phyloP scores from a whole-genome alignment of 1,284 basidiomycete genomes.

The Fomitopsis schrenkii region DNA sequence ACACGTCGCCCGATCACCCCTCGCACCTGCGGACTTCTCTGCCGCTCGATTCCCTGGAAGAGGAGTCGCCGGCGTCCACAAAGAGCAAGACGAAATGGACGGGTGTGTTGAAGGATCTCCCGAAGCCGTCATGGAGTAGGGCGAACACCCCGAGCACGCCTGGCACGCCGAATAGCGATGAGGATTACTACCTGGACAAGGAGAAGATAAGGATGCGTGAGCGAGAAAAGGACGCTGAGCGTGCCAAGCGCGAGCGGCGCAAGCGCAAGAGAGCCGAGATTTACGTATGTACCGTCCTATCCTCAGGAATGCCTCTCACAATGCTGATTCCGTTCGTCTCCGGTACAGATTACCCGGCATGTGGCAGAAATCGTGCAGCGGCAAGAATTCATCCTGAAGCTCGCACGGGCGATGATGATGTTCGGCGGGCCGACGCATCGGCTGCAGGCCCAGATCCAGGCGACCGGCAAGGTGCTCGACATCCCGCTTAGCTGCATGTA shows the following conservation, averaged over 20 bases:
- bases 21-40: constrained; percentile 12
- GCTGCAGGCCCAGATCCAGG: constrained; percentile 82
- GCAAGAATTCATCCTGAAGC: constrained; percentile 89
- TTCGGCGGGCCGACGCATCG: constrained; percentile 91
- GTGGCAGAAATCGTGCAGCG: constrained; percentile 84
- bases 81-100: constrained; percentile 26
- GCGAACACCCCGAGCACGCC: constrained; percentile 20
- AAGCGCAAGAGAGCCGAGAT: constrained; percentile 77
- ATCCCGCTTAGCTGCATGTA: constrained; percentile 84
- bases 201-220: constrained; percentile 17
- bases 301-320: background rate
- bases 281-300: constrained; percentile 47
- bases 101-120: constrained; percentile 31
- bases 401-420: constrained; percentile 92
- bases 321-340: background rate
- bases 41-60: constrained; percentile 6
- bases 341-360: constrained; percentile 77
- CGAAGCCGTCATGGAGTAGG: constrained; percentile 21
- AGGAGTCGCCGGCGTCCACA: constrained; percentile 6
- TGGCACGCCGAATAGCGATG: constrained; percentile 19
- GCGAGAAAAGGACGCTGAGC: constrained; percentile 24
- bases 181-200: constrained; percentile 22
- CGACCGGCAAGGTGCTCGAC: constrained; percentile 83
- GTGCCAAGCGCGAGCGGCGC: constrained; percentile 34
- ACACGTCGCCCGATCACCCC: constrained; percentile 7